Percentiles rank a stretch among this genome's conserved stretches.
phyloP scores from a whole-genome alignment of 768 basidiomycete genomes.

The Holtermannia corniformis region DNA sequence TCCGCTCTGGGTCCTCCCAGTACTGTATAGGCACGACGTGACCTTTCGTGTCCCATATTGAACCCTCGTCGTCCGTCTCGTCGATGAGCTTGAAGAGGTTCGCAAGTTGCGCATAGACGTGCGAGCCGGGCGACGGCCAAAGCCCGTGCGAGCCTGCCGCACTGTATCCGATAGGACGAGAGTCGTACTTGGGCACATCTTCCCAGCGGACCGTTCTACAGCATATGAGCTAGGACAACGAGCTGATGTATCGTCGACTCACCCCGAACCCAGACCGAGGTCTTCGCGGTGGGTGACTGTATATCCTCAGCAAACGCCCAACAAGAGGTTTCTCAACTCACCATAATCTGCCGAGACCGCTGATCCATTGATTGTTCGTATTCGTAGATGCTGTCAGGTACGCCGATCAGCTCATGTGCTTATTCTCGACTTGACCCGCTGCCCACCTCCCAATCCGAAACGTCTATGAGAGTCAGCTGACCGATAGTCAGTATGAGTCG shows the following conservation, averaged over 20 bases:
- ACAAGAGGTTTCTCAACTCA: slow-evolving; percentile 4
- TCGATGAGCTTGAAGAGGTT: slow-evolving; percentile 29
- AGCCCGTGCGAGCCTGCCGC: slow-evolving; percentile 35
- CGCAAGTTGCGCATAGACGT: slow-evolving; percentile 28
- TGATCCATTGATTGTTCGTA: slow-evolving; percentile 24
- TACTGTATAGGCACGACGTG: slow-evolving; percentile 21
- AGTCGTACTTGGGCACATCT: slow-evolving; percentile 23
- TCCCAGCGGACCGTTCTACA: slow-evolving; percentile 28
- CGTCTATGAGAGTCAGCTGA: slow-evolving; percentile 8
- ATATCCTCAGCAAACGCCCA: neutral
- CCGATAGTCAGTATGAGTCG: neutral
- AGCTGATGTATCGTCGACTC: neutral
- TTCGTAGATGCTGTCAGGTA: slow-evolving; percentile 11
- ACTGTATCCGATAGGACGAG: slow-evolving; percentile 24
- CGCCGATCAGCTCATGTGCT: neutral
- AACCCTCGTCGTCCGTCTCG: slow-evolving; percentile 25
- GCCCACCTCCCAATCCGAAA: slow-evolving; percentile 30
- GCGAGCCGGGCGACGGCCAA: slow-evolving; percentile 28
- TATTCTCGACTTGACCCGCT: too few species aligned
- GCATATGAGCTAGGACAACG: too few species aligned
- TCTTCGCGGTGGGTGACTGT: slow-evolving; percentile 20
- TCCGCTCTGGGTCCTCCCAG: slow-evolving; percentile 15
- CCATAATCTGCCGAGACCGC: slow-evolving; percentile 28
- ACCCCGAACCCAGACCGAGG: slow-evolving; percentile 18
- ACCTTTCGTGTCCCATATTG: slow-evolving; percentile 31